Evolutionary conservation across 495 filamentous ascomycete species (phyloP), one percentile per base, ranked within the genome.

Genomic region (Aspergillus carlsbadensis): DNA sequence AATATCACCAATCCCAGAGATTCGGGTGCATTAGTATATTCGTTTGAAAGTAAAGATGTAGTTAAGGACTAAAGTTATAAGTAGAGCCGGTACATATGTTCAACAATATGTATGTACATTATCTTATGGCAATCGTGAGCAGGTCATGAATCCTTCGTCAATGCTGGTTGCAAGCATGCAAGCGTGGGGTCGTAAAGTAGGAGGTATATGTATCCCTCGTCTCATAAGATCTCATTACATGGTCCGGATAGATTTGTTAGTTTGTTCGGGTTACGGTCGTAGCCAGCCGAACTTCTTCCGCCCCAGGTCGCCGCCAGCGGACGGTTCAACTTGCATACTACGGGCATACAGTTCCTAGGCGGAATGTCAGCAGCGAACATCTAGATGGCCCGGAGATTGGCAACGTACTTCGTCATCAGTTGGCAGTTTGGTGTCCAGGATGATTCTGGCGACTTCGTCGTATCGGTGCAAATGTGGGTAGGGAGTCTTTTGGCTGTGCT

Each of bases 401-500:
- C 43, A 22, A 52, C 72, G 61, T 57, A 82, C 79, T 67, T 82
- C 78, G 53, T 82, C 79, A 62, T 78, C 74, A 34, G 73, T 70
- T 18, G 74, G 75, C 20, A 79, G 63, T 47, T 73, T 78, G 3
- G 89, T 68, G 29, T 96, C 90, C 44, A 96, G 67, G 31, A 96
- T 82, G 64, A 96, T 66, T 58, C 85, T 82, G 60, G 83, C 81
- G 10, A 87, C 77, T 53, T 80, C 78, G 39, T 91, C 87, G 58
- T 85, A 86, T 59, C 75, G 79, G 29, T 75, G 71, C 51, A 95
- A 70, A 54, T 87, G 82, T 52, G 83, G 80, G 64, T 96, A 96
- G 14, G 93, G 87, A 39, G 83, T 86, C 33, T 86, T 87, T 73
- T 97, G 94, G 68, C 91, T 96, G 69, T 84, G 86, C 78, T 96